These are phyloP conservation scores for Xerocomellus amylosporus DNA, from an alignment of 768 basidiomycete genomes.

Conservation along the genomic window DNA sequence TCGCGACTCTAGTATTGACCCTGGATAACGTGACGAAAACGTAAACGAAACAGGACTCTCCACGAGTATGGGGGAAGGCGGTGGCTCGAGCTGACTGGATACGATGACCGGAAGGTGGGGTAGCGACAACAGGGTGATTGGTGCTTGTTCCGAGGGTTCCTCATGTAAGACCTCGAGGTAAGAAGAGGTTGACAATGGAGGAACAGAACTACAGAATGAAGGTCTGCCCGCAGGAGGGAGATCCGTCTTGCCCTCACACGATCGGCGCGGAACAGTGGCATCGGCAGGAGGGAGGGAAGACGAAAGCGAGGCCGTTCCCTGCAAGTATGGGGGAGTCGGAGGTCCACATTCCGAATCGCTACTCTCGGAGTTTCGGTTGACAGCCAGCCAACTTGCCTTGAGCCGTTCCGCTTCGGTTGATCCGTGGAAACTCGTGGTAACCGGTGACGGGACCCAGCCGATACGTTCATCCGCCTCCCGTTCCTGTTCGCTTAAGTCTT, in stretches of 20 bases:
- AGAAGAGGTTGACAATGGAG: constrained; percentile 25
- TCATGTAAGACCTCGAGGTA: constrained; percentile 30
- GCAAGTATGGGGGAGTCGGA: not conserved
- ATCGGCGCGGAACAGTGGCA: not conserved
- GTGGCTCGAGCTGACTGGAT: constrained; percentile 10
- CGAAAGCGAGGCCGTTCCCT: not conserved
- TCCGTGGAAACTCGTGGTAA: constrained; percentile 11
- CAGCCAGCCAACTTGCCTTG: constrained; percentile 53
- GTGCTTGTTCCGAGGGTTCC: constrained; percentile 25
- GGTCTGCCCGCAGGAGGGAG: constrained; percentile 13
- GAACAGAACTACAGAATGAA: constrained; percentile 21
- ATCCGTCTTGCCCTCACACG: constrained; percentile 17
- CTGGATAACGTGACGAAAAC: constrained; percentile 23
- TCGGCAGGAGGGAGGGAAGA: constrained; percentile 4
- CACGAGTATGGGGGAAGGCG: constrained; percentile 1
- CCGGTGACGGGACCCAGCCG: constrained; percentile 35
- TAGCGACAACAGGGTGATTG: constrained; percentile 5
- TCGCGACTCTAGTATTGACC: constrained; percentile 13
- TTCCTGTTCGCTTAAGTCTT: constrained; percentile 38
- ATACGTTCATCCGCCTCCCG: constrained; percentile 43
- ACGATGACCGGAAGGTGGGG: constrained; percentile 18
- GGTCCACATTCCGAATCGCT: constrained; percentile 23
- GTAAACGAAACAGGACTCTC: constrained; percentile 28
- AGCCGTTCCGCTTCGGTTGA: constrained; percentile 49
- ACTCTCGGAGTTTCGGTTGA: constrained; percentile 30